phyloP scores from a whole-genome alignment of 495 filamentous ascomycete species.

The Aspergillus baeticus region DNA sequence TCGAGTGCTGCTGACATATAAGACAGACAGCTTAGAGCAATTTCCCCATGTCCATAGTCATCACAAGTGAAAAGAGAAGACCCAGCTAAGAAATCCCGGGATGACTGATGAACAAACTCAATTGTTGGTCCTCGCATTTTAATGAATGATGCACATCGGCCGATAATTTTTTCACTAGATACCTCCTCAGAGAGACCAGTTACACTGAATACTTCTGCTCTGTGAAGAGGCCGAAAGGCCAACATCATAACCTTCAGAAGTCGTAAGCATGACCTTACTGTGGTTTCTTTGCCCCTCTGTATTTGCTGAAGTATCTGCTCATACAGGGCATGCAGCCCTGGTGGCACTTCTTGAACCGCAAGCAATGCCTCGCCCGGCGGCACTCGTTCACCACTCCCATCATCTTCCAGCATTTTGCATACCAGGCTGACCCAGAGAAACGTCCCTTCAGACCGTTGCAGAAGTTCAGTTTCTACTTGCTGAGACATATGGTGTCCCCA shows the following conservation, averaged over 20 bases:
- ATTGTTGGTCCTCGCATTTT: conserved; percentile 13
- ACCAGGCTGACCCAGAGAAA: conserved; percentile 36
- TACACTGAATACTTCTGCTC: not conserved
- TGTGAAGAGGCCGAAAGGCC: not conserved
- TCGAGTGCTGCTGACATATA: too few species aligned
- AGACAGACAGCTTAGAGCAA: not conserved
- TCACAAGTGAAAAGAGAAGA: not conserved
- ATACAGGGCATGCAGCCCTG: not conserved
- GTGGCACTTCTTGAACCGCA: not conserved
- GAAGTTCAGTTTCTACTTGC: conserved; percentile 17
- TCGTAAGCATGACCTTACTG: not conserved
- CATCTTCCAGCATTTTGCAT: conserved; percentile 14
- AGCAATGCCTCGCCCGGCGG: not conserved
- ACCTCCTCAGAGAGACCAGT: not conserved
- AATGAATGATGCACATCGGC: conserved; percentile 21
- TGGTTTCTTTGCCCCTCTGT: not conserved
- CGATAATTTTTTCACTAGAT: not conserved
- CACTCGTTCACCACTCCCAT: too few species aligned
- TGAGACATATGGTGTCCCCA: not conserved
- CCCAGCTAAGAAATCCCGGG: conserved; percentile 19
- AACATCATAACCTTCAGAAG: not conserved
- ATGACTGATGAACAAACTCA: conserved; percentile 24
- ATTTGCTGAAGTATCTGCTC: not conserved
- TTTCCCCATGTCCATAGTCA: not conserved
- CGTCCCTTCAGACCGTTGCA: conserved; percentile 26